Base-by-base conservation (phyloP, 192 early-diverging fungal genomes). In the Entophlyctis luteolus region DNA sequence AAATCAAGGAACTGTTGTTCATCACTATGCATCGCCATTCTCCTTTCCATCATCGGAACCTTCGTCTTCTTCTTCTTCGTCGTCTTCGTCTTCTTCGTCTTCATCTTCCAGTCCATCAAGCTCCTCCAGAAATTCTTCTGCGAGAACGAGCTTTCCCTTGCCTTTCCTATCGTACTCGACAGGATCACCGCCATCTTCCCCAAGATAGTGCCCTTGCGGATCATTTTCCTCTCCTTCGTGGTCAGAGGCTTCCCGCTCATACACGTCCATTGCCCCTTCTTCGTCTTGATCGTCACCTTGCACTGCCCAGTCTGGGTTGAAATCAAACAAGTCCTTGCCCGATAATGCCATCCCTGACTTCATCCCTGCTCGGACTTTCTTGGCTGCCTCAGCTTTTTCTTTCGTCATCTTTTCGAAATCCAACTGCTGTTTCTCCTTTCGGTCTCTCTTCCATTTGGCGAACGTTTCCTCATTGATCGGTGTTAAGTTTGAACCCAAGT, bases 271-370 rank as follows among this genome's bases (percentile, higher is more conserved):
- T 37, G 86, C 90, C 56, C 83, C 90, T 35, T 87, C 87, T 55
- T 87, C 91, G 42, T 93, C 92, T n/a, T n/a, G n/a, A 45, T 91
- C 93, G 22, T 88, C 90, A 27, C 83, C 81, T 25, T 66, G 72
- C 39, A 80, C 85, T 42, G 89, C 90, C 77, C 86, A 82, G 28
- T 93, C 90, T 18, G 94, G 94, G 77, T 98, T 98, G 79, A 98
- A 99, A 65, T 95, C 91, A 79, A 99, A 99, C 72, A 93, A 81
- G 76, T 99, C 95, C 62, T 89, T 89, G 62, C 97, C 97, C 49
- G 93, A 96, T 62, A 85, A 82, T 31, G 72, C 62, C 91, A 99
- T 93, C 42, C 92, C 93, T 57, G 84, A 78, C 62, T 91, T 83
- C 81, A 89, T 88, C 65, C 97, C 97, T 3, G 93, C 90, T 80